Base-by-base conservation (phyloP, 108 stramenopile genomes). In the Poteriospumella lacustris region DNA sequence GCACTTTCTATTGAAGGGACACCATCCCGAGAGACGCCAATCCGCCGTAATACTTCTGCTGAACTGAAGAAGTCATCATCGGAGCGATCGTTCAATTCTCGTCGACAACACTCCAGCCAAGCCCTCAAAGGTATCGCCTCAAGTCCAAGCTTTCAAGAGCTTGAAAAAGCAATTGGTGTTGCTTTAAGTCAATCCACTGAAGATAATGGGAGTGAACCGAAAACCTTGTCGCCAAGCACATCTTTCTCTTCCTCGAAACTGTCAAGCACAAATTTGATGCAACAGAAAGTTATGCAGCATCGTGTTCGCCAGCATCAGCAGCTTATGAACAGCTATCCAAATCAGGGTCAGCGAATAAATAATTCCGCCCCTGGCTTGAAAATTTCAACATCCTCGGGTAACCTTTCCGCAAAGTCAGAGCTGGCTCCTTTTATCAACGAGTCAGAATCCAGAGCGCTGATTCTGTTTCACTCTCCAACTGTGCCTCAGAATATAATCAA, bases 101-200 rank as follows among this genome's bases (percentile, higher is more conserved):
- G n/a, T n/a, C n/a, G n/a, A n/a, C n/a, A n/a, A n/a, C n/a, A n/a
- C n/a, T n/a, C n/a, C n/a, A n/a, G n/a, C n/a, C n/a, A n/a, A n/a
- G 3, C 15, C 5, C 36, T 64, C 9, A 3, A 64, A 64, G 60
- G 60, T 12, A 64, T 73, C 5, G 36, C 43, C 26, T 73, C 70
- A 3, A 73, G 70, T 24, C 70, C 70, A 33, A 33, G 31, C 28
- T 73, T 73, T 24, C 70, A 73, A 24, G 70, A 73, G 33, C 47
- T 73, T 26, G 70, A 73, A 31, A 73, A 56, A 38, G 70, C 70
- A 3, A 73, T 73, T 42, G 70, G 70, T 5, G 5, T 56, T 24
- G 47, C 70, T 9, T 34, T 73, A 3, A 15, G 33, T 73, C 29
- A 12, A 3, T 19, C 15, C 36, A 26, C 28, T 31, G 60, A 34